Base-by-base conservation (phyloP, 2,329 filamentous ascomycete species). In the Rhynchosporium graminicola region DNA sequence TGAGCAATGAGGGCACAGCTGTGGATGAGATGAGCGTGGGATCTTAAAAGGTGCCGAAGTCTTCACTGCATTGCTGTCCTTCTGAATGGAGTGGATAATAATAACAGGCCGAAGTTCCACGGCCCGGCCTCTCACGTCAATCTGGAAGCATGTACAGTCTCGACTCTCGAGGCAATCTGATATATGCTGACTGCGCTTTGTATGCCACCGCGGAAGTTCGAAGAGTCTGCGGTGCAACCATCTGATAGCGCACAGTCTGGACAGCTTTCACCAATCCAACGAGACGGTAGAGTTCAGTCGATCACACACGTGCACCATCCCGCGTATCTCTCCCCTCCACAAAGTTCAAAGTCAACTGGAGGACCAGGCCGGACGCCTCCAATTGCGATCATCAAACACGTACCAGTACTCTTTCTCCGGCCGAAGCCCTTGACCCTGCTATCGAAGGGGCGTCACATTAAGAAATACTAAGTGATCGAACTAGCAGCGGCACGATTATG, bases 1-100 rank as follows among this genome's bases (percentile, higher is more conserved):
- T 58, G 38, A 54, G 51, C 51, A 54, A 38, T 52, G 33, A 33
- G 40, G 51, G 51, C 51, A 54, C 51, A 54, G 51, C 51, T 40
- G 33, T 15, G 50, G n/a, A 36, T 20, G 7, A 31, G 47, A 52
- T 52, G 48, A 31, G 48, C 31, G 31, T 51, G 48, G 48, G 48
- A 51, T 38, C 38, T 12, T 31, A 20, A 42, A 54, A 54, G 51
- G 51, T 54, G 51, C 51, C 36, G 51, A 54, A 52, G 9, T 36
- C 33, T 36, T 36, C 7, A 5, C 36, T 42, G 51, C 9, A 15
- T 28, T 57, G 40, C 12, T 40, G 26, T 57, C 26, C 52, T 28
- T 42, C 29, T 43, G 38, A 57, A 28, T 57, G 54, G 28, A 57
- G 31, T 36, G 38, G 12, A n/a, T 36, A 12, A 56, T 6, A 20